phyloP scores from a whole-genome alignment of 768 basidiomycete species.

The Lentinula edodes region DNA sequence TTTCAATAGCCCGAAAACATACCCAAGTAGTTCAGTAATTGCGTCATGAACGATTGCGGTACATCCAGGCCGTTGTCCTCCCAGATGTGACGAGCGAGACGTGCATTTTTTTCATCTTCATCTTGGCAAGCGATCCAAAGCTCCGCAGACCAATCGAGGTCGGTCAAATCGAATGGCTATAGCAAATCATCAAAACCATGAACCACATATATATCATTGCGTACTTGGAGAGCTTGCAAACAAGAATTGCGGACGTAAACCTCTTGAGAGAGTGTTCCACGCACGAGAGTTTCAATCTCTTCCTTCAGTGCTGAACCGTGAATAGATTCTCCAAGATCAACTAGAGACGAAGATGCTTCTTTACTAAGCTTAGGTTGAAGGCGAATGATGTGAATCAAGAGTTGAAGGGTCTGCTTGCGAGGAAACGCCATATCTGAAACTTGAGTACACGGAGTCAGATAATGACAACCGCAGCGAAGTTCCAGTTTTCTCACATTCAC shows the following conservation, averaged over 20 bases:
- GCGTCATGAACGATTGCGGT: slow-evolving; percentile 55
- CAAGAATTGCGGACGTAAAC: slow-evolving; percentile 84
- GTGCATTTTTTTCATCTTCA: slow-evolving; percentile 76
- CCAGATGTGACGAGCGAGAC: slow-evolving; percentile 80
- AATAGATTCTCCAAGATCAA: slow-evolving; percentile 79
- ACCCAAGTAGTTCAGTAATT: slow-evolving; percentile 70
- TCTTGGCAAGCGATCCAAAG: slow-evolving; percentile 89
- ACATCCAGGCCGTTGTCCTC: slow-evolving; percentile 95
- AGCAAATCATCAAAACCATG: background rate
- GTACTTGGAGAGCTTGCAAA: slow-evolving; percentile 85
- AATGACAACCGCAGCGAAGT: background rate
- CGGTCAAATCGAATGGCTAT: slow-evolving; percentile 91
- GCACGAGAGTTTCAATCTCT: slow-evolving; percentile 64
- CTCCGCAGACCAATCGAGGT: slow-evolving; percentile 87
- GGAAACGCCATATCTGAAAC: slow-evolving; percentile 74
- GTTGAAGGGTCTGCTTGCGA: slow-evolving; percentile 58
- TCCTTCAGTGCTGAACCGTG: slow-evolving; percentile 51
- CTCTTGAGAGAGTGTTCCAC: slow-evolving; percentile 79
- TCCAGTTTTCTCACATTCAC: slow-evolving; percentile 54
- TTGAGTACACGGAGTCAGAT: slow-evolving; percentile 22
- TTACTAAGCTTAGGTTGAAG: slow-evolving; percentile 79
- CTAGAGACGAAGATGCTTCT: slow-evolving; percentile 73
- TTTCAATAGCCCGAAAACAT: slow-evolving; percentile 13
- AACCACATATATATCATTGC: background rate
- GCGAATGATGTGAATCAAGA: slow-evolving; percentile 67